A percentile compares a stretch with the other conserved stretches of the same genome.
Evolutionary conservation across 805 yeast genomes (phyloP).

Genomic region (Phaffomyces thermotolerans): DNA sequence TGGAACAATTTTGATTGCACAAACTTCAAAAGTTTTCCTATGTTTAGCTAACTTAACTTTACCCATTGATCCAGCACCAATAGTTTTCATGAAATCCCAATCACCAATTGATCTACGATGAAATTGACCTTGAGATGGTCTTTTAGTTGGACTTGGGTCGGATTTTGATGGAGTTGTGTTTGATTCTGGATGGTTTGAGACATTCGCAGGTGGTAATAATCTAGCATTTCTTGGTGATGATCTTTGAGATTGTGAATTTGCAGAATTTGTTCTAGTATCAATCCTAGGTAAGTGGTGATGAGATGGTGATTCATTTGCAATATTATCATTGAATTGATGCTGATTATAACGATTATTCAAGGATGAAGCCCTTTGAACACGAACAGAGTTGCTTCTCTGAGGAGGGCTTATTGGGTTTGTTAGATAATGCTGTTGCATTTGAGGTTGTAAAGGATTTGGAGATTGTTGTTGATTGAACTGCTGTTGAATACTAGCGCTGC

Average conservation of each 20-base stretch:
- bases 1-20: conserved; percentile 91
- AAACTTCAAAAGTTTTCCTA: conserved; percentile 69
- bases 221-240: conserved; percentile 3
- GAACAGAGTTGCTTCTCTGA: conserved; percentile 3
- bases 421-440: background rate
- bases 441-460: background rate
- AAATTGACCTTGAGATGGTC: conserved; percentile 33
- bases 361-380: conserved; percentile 6
- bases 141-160: conserved; percentile 11
- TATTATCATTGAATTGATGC: background rate
- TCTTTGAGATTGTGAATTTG: conserved; percentile 14
- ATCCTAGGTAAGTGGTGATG: conserved; percentile 7
- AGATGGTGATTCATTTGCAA: background rate
- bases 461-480: conserved; percentile 6
- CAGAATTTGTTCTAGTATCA: conserved; percentile 19
- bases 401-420: background rate
- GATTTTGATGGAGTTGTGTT: background rate
- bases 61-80: conserved; percentile 99
- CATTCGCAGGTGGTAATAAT: conserved; percentile 8
- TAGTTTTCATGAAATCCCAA: conserved; percentile 91
- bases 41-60: conserved; percentile 93
- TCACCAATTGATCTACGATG: conserved; percentile 90
- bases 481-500: conserved; percentile 33
- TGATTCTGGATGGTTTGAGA: background rate
- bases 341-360: conserved; percentile 4